Evolutionary conservation across 768 basidiomycete genomes (phyloP), one percentile per base, ranked within the genome.

Genomic region (Xerocomellus amylosporus): DNA sequence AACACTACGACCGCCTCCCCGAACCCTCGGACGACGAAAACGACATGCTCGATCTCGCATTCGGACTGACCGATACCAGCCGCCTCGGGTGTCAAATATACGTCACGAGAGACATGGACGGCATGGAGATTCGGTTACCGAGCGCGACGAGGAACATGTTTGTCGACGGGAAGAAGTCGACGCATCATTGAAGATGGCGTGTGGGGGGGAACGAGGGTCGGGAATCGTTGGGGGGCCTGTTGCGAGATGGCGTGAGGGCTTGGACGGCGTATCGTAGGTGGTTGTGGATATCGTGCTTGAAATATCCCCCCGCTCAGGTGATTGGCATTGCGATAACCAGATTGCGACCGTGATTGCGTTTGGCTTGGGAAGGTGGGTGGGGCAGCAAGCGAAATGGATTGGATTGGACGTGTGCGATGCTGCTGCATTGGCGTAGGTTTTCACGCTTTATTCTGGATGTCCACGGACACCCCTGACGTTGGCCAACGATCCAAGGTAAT

Each of bases 1-100:
- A 93, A 64, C 78, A 86, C 56, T 98, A 94, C 68, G 91, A 98
- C 70, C 69, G 81, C 44, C 79, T 98, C 3, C 88, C 91, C 2
- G 96, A 98, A 65, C 95, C 96, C 5, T 90, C 90, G 51, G 96
- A 98, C 60, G 96, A 99, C 67, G 96, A 99, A 74, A 99, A 98
- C 64, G 95, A 93, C 64, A 94, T 95, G 93, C 81, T 99, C 37
- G 96, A 98, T 71, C 91, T 98, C 81, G 96, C 96, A 4, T 98
- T 98, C 64, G 97, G 93, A 0, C 77, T 98, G 49, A 95, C 93
- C 1, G 96, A 98, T 64, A 98, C 96, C 61, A 96, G 88, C 58
- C 77, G 85, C 10, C 73, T 91, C 19, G 89, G 89, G 0, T 90
- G 88, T 64, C 88, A 90, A 67, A 86, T 90, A 68, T 71, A 85